phyloP scores from a whole-genome alignment of 2,329 filamentous ascomycete genomes.

The Alternaria atra region DNA sequence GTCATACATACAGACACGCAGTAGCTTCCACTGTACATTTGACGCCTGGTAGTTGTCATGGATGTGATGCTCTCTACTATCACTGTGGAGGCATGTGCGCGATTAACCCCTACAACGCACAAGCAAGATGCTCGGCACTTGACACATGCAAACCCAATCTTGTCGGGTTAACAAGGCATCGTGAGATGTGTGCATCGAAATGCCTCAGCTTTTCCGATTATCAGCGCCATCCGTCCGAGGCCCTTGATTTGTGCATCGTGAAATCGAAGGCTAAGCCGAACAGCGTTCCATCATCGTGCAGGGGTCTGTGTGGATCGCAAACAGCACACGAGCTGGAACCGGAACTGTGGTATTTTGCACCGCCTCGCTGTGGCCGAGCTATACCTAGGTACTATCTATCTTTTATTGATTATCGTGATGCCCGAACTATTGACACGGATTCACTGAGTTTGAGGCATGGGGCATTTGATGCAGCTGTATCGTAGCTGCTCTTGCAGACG shows the following conservation, averaged over 20 bases:
- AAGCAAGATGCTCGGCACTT: slow-evolving; percentile 20
- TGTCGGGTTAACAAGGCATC: slow-evolving; percentile 11
- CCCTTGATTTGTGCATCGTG: slow-evolving; percentile 23
- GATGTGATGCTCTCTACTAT: neutral
- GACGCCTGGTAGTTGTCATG: neutral
- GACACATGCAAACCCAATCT: slow-evolving; percentile 10
- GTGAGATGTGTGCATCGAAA: slow-evolving; percentile 20
- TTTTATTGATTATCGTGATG: neutral
- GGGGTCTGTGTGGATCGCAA: slow-evolving; percentile 26
- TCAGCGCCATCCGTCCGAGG: slow-evolving; percentile 36
- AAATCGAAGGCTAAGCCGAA: slow-evolving; percentile 15
- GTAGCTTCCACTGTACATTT: neutral
- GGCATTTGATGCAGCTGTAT: neutral
- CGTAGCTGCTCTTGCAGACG: neutral
- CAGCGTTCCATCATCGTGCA: slow-evolving; percentile 23
- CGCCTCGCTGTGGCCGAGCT: slow-evolving; percentile 28
- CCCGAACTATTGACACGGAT: neutral
- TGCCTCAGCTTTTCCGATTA: slow-evolving; percentile 35
- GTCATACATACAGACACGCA: neutral
- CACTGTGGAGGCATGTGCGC: slow-evolving; percentile 1
- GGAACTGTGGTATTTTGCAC: slow-evolving; percentile 36
- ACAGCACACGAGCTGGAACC: slow-evolving; percentile 39
- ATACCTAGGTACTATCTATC: neutral
- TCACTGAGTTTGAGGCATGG: neutral
- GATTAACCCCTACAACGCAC: slow-evolving; percentile 12